phyloP scores from a whole-genome alignment of 2,329 filamentous ascomycete genomes.

The Cladosporium sp. region DNA sequence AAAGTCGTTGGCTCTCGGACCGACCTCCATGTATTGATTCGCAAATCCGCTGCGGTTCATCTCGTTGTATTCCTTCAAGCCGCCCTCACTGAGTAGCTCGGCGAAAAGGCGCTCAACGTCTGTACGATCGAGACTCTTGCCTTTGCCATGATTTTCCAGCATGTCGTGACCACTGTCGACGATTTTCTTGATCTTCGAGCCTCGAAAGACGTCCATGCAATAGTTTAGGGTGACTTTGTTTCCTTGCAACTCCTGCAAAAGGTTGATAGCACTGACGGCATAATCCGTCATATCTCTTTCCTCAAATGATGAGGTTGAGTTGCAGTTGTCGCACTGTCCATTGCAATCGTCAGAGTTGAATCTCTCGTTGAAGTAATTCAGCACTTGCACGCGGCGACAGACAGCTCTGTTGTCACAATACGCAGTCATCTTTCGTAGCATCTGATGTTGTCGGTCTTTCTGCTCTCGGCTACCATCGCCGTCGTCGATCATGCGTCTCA shows the following conservation, averaged over 20 bases:
- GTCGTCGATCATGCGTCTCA: constrained; percentile 79
- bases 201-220: constrained; percentile 79
- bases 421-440: constrained; percentile 79
- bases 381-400: constrained; percentile 80
- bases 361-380: constrained; percentile 88
- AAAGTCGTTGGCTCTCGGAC: constrained; percentile 45
- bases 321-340: constrained; percentile 84
- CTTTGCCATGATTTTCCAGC: constrained; percentile 61
- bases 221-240: constrained; percentile 69
- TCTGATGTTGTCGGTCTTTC: constrained; percentile 76
- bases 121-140: constrained; percentile 64
- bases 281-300: constrained; percentile 71
- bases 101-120: constrained; percentile 84
- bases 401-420: constrained; percentile 88
- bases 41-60: constrained; percentile 57
- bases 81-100: constrained; percentile 67
- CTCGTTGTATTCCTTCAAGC: constrained; percentile 59
- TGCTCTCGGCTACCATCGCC: constrained; percentile 72
- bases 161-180: constrained; percentile 50
- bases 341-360: constrained; percentile 64
- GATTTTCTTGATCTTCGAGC: constrained; percentile 59
- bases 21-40: constrained; percentile 62
- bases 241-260: constrained; percentile 57
- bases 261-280: constrained; percentile 64
- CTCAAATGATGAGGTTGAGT: constrained; percentile 65